Evolutionary conservation across 148 eudicot species (phyloP), one percentile per base, ranked within the genome.

Genomic region (Gaultheria prostrata): DNA sequence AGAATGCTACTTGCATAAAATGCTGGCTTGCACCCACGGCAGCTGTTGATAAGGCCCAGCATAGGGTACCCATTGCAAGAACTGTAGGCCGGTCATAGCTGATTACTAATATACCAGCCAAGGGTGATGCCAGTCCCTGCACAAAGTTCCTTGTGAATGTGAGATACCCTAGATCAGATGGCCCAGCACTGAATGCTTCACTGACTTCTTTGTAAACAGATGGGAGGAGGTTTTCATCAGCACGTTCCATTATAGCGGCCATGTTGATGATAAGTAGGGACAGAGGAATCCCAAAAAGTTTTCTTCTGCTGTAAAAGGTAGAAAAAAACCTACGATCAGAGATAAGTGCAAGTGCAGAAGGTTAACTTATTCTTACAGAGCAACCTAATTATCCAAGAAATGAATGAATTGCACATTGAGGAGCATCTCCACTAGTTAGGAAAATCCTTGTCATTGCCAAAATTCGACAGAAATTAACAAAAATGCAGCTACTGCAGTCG

Each of bases 131-230:
- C 48, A 94, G 72, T 46, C 98, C 98, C 80, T 91, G 95, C 3
- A 91, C 89, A 57, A 97, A 93, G 86, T 92, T 94, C 74, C 94
- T 82, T 53, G 87, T 72, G 80, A 97, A 94, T 4, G 98, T 97
- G 82, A 97, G 96, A 82, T 93, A 97, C 46, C 99, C 99, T 10
- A 97, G 92, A 87, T 94, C 97, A 69, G 95, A 91, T 49, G 97
- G 98, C 45, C 99, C 97, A 10, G 92, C 94, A 61, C 83, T 82
- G 82, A 97, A 94, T 20, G 98, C 93, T 84, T 93, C 95, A 76
- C 99, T 94, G 21, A 97, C 97, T 92, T 97, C 99, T 84, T 93
- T 93, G 92, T 97, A 97, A 8, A 97, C 99, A 2, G 97, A 84
- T 78, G 99, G 98, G 63, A 97, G 99, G 83, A 97, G 91, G 77